These are phyloP conservation scores for Oligophagozyma castellii DNA, from an alignment of 1,139 yeast species.

Conservation along the genomic window DNA sequence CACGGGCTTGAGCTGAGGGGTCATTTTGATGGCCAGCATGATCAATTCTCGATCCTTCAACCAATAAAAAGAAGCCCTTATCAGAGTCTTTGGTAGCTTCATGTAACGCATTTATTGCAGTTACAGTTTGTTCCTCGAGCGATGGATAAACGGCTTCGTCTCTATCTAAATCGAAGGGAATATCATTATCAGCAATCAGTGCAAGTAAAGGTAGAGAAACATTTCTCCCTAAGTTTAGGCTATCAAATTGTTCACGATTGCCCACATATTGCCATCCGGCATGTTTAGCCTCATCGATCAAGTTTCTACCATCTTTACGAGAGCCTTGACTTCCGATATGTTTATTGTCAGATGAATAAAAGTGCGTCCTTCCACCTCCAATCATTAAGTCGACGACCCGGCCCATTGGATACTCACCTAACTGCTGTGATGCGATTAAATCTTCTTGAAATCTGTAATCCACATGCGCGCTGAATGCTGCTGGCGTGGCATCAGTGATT, in stretches of 20 bases:
- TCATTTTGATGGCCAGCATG: constrained; percentile 88
- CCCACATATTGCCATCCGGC: constrained; percentile 48
- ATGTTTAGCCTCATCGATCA: constrained; percentile 42
- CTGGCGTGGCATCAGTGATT: constrained; percentile 82
- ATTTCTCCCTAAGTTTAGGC: constrained; percentile 39
- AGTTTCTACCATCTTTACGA: constrained; percentile 49
- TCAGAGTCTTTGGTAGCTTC: constrained; percentile 55
- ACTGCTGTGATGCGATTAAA: constrained; percentile 70
- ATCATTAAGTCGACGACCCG: constrained; percentile 65
- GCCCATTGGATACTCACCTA: constrained; percentile 69
- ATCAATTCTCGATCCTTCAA: constrained; percentile 84
- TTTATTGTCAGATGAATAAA: constrained; percentile 28
- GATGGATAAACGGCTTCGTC: constrained; percentile 47
- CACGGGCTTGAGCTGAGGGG: constrained; percentile 76
- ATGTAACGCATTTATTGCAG: constrained; percentile 53
- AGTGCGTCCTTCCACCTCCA: constrained; percentile 85
- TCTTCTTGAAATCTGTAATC: constrained; percentile 64
- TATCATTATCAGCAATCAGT: constrained; percentile 53
- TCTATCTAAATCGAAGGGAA: constrained; percentile 74
- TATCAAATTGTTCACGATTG: constrained; percentile 42
- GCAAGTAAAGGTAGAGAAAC: constrained; percentile 61
- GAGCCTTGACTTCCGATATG: constrained; percentile 38
- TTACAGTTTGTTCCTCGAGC: constrained; percentile 54
- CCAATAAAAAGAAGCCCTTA: constrained; percentile 63
- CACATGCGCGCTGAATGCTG: constrained; percentile 69